Evolutionary conservation across 2,329 filamentous ascomycete species (phyloP), one percentile per base, ranked within the genome.

Genomic region (Pyrenochaeta sp.): DNA sequence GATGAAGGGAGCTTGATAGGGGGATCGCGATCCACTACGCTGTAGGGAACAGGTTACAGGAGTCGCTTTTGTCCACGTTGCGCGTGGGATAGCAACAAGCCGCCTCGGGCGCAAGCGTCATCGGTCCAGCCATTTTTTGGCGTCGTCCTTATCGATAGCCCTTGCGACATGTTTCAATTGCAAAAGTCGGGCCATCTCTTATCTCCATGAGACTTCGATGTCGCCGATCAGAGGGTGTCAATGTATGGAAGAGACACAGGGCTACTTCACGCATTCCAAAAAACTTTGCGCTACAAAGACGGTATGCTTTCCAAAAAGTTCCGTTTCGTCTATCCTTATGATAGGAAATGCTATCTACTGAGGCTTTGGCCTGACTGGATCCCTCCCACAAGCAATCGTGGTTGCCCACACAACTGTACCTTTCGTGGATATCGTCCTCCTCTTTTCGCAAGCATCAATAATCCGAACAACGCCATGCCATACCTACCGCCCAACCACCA

Each of bases 291-390:
- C 15, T 21, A 29, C n/a, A 32, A 6, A 41, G 18, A 41, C 10
- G 23, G 23, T 7, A 29, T n/a, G 14, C 18, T n/a, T 29, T 12
- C 7, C 6, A 41, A 30, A n/a, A 30, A 31, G 27, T 43, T 48
- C 27, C 41, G 45, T 40, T 21, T 14, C 29, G 27, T 54, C 49
- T 49, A 56, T 36, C 54, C 49, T 44, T 54, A 40, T 42, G 49
- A 54, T 36, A 54, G 44, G 48, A 52, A 46, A 54, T 54, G 48
- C 64, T 67, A 67, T 63, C 64, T 64, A 66, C 51, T 52, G 30
- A 36, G 41, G 31, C 33, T 51, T 42, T 46, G 14, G 49, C 18
- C 47, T 17, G 29, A 53, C 49, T 46, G 32, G 35, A 12, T 45
- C 40, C 33, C 45, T 42, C 49, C 27, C 33, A 35, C 31, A 45